Conservation (phyloP, 2,329 filamentous ascomycete species). For the Cladosporium sp. region DNA sequence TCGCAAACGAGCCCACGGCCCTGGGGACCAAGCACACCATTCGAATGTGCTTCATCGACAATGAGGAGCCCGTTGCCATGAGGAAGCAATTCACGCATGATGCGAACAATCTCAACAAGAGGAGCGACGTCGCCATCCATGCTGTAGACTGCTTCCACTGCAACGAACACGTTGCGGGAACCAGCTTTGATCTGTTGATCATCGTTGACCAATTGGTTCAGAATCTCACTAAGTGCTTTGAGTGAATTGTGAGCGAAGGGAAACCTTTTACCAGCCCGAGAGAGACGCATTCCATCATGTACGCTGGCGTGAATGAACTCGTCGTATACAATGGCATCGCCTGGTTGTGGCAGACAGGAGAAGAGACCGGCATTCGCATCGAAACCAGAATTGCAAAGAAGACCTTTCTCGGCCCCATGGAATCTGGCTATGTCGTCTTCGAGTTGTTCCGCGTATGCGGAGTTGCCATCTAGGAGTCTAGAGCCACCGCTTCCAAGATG, state of each 20-base stretch:
- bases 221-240: slow-evolving; percentile 26
- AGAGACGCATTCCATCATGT: slow-evolving; percentile 70
- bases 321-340: slow-evolving; percentile 62
- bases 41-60: slow-evolving; percentile 66
- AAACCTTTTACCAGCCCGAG: slow-evolving; percentile 48
- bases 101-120: slow-evolving; percentile 55
- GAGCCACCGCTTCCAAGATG: slow-evolving; percentile 56
- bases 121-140: slow-evolving; percentile 78
- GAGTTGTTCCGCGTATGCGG: slow-evolving; percentile 53
- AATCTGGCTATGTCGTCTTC: slow-evolving; percentile 57
- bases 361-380: slow-evolving; percentile 48
- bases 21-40: slow-evolving; percentile 53
- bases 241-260: slow-evolving; percentile 58
- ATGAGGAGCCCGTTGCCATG: slow-evolving; percentile 58
- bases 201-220: slow-evolving; percentile 29
- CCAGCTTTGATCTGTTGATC: slow-evolving; percentile 35
- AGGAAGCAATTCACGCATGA: slow-evolving; percentile 55
- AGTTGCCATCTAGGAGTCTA: slow-evolving; percentile 63
- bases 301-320: slow-evolving; percentile 73
- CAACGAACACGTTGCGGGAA: slow-evolving; percentile 58
- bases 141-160: slow-evolving; percentile 69
- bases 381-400: slow-evolving; percentile 57
- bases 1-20: slow-evolving; percentile 58
- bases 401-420: slow-evolving; percentile 53
- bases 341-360: slow-evolving; percentile 43